Conservation (phyloP, 2,329 filamentous ascomycete genomes). For the Didymella exigua region DNA sequence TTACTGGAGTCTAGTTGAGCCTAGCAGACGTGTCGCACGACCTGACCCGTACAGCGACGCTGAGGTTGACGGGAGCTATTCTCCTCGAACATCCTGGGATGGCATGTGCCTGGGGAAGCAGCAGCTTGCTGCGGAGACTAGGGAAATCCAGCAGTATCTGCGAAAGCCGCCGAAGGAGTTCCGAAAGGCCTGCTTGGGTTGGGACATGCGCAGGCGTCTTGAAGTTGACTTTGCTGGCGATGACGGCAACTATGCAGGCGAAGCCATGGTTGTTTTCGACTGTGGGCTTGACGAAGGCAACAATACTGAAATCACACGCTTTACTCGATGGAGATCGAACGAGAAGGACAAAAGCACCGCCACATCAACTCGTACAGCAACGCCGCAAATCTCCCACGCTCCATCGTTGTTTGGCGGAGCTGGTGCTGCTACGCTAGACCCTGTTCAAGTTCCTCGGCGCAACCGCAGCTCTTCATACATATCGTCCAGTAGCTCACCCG, state of each 20-base stretch:
- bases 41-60: constrained; percentile 75
- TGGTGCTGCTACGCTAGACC: constrained; percentile 35
- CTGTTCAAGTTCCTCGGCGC: constrained; percentile 23
- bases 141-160: constrained; percentile 79
- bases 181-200: constrained; percentile 76
- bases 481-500: constrained; percentile 47
- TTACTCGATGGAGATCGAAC: constrained; percentile 59
- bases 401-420: constrained; percentile 60
- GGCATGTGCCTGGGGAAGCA: constrained; percentile 72
- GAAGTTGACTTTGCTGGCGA: constrained; percentile 89
- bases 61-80: constrained; percentile 72
- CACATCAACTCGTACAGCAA: constrained; percentile 24
- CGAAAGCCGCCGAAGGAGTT: constrained; percentile 77
- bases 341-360: constrained; percentile 32
- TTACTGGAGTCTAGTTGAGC: constrained; percentile 80
- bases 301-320: constrained; percentile 61
- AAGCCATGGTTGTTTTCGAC: constrained; percentile 74
- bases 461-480: constrained; percentile 41
- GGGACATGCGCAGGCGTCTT: constrained; percentile 88
- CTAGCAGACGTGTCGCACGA: constrained; percentile 72
- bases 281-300: constrained; percentile 70
- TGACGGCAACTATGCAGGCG: constrained; percentile 76
- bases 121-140: constrained; percentile 76
- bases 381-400: constrained; percentile 23
- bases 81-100: constrained; percentile 77